Evolutionary conservation across 352 stramenopile species (phyloP).

Genomic region (Lagenidium giganteum): DNA sequence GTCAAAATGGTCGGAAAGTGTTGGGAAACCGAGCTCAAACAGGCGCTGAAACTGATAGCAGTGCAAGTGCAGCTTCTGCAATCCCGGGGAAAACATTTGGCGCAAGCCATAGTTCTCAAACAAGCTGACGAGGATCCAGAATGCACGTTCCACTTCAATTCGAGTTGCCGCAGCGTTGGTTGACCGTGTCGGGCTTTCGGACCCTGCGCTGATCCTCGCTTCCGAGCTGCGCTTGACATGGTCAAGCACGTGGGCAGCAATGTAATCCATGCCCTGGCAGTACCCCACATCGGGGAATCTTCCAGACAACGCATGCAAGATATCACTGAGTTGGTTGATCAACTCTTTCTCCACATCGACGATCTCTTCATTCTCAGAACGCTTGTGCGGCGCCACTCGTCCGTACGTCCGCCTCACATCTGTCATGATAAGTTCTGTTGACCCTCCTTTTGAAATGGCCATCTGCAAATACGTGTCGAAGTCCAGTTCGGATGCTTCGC

Average conservation of each 20-base stretch:
- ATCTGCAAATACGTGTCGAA: conserved; percentile 85
- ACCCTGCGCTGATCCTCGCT: conserved; percentile 12
- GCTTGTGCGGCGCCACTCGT: conserved; percentile 75
- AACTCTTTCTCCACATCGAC: conserved; percentile 58
- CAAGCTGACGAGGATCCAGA: conserved; percentile 75
- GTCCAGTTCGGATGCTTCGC: conserved; percentile 54
- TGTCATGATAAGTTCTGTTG: conserved; percentile 75
- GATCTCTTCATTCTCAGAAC: conserved; percentile 38
- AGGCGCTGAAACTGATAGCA: conserved; percentile 78
- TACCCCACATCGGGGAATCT: conserved; percentile 83
- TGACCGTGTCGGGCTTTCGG: conserved; percentile 19
- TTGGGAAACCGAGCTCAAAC: conserved; percentile 51
- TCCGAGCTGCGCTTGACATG: conserved; percentile 72
- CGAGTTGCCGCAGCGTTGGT: conserved; percentile 25
- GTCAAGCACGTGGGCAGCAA: conserved; percentile 74
- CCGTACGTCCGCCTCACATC: conserved; percentile 81
- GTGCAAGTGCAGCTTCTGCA: conserved; percentile 64
- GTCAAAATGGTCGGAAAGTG: conserved; percentile 67
- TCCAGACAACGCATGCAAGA: conserved; percentile 71
- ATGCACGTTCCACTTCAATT: conserved; percentile 64
- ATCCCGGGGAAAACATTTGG: conserved; percentile 73
- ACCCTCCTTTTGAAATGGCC: conserved; percentile 77
- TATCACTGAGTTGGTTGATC: conserved; percentile 68
- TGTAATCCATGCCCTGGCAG: conserved; percentile 88
- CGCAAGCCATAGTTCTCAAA: conserved; percentile 80